Conservation (phyloP, 2,329 filamentous ascomycete genomes). For the Monosporascus sp. region DNA sequence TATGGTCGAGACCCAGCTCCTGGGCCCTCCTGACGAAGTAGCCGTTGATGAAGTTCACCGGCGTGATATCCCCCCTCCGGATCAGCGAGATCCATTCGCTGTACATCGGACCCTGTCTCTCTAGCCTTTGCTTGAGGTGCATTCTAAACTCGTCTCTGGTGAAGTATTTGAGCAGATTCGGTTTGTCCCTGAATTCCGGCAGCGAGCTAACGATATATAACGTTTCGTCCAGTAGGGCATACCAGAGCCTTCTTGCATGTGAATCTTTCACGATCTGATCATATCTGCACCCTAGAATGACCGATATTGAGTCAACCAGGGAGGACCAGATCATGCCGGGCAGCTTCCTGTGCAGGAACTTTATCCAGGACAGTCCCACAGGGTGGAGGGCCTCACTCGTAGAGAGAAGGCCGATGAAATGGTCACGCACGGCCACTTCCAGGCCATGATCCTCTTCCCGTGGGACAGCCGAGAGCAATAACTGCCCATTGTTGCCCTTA, state of each 20-base stretch:
- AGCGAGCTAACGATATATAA: conserved; percentile 64
- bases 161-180: conserved; percentile 51
- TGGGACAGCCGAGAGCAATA: conserved; percentile 12
- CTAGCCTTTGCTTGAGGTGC: conserved; percentile 49
- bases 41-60: conserved; percentile 82
- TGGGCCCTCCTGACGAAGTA: conserved; percentile 74
- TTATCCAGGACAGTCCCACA: conserved; percentile 49
- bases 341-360: conserved; percentile 69
- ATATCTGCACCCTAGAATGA: conserved; percentile 72
- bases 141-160: conserved; percentile 59
- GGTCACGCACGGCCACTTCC: conserved; percentile 29
- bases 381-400: conserved; percentile 58
- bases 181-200: conserved; percentile 64
- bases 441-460: conserved; percentile 6
- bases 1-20: conserved; percentile 66
- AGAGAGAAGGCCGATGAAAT: conserved; percentile 61
- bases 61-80: conserved; percentile 56
- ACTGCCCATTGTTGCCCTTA: conserved; percentile 25
- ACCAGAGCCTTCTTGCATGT: conserved; percentile 60
- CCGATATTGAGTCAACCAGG: conserved; percentile 76
- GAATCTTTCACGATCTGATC: conserved; percentile 64
- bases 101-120: conserved; percentile 49
- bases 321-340: conserved; percentile 71
- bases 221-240: conserved; percentile 70
- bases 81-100: conserved; percentile 67